Base-by-base conservation (phyloP, 2,329 filamentous ascomycete species). In the Colletotrichum limetticola region DNA sequence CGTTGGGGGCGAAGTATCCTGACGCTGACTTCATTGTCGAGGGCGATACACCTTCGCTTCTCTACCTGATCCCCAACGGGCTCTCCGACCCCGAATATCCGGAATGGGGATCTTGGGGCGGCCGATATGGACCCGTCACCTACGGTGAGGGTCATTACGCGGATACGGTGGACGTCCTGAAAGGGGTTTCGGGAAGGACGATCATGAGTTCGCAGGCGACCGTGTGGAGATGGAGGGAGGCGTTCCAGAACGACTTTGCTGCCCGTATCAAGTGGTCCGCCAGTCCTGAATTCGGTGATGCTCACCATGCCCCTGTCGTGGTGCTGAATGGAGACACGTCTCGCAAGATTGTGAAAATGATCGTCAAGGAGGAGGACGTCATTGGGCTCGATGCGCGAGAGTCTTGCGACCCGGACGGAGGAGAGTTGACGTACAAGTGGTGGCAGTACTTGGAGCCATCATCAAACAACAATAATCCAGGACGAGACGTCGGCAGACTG, bases 181-280 rank as follows among this genome's bases (percentile, higher is more conserved):
- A 79, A n/a, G 83, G 83, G 3, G 28, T 72, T 14, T 77, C 84
- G 70, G 79, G 80, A 4, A 75, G 77, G 35, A 78, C 64, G 2
- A 78, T 80, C 68, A 76, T 77, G 42, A 80, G 78, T 49, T 87
- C 85, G 61, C 83, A 87, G 26, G 86, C 86, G 2, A 86, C 85
- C 0, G 85, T 89, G 37, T 89, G 87, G 86, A 80, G 87, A n/a
- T 89, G 86, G 87, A 78, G 86, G 16, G 80, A 85, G 65, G 85
- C 86, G 0, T 89, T 85, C 69, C 86, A 88, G 77, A 84, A 85
- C 60, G 86, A 88, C 67, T 76, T 76, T 61, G 76, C 76, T 6
- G 74, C 74, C 0, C 67, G 76, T 4, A 75, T 76, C 55, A 68
- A 66, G 69, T 76, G 75, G 75, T 60, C 66, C 2, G 63, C 70